Conservation (phyloP, 2,329 filamentous ascomycete genomes). For the Tolypocladium nubicola region DNA sequence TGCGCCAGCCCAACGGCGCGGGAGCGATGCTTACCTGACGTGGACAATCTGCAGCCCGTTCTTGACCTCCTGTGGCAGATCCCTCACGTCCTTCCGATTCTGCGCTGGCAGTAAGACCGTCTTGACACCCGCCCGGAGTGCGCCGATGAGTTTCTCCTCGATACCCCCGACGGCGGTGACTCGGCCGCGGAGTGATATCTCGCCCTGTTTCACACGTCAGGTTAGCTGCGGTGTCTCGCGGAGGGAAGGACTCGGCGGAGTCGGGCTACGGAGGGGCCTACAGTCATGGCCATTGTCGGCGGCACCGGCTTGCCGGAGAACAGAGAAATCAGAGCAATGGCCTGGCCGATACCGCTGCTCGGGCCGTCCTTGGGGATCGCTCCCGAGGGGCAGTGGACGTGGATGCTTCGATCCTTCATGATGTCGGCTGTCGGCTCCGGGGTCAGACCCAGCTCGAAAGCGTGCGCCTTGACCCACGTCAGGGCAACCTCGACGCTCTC, state of each 20-base stretch:
- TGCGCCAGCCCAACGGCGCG: neutral
- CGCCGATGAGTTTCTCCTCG: conserved; percentile 97
- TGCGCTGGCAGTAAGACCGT: conserved; percentile 79
- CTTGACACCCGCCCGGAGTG: conserved; percentile 85
- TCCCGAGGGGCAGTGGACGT: conserved; percentile 91
- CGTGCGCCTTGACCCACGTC: conserved; percentile 94
- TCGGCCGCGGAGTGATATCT: conserved; percentile 72
- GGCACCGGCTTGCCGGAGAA: conserved; percentile 81
- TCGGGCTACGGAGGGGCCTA: conserved; percentile 23
- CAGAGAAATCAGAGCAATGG: conserved; percentile 81
- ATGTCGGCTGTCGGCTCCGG: conserved; percentile 77
- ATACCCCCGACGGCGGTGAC: conserved; percentile 94
- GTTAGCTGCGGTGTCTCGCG: conserved; percentile 9
- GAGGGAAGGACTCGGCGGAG: neutral
- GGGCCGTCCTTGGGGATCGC: conserved; percentile 91
- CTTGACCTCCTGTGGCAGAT: conserved; percentile 82
- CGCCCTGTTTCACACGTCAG: conserved; percentile 34
- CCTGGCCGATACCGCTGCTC: conserved; percentile 84
- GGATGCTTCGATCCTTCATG: conserved; percentile 88
- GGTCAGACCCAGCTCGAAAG: conserved; percentile 79
- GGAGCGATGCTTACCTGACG: conserved; percentile 54
- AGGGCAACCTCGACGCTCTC: conserved; percentile 94
- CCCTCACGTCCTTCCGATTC: conserved; percentile 86
- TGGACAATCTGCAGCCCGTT: conserved; percentile 80
- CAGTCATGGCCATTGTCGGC: conserved; percentile 91